Conservation (phyloP, 1,139 yeast genomes). For the Magnusiomyces magnusii region DNA sequence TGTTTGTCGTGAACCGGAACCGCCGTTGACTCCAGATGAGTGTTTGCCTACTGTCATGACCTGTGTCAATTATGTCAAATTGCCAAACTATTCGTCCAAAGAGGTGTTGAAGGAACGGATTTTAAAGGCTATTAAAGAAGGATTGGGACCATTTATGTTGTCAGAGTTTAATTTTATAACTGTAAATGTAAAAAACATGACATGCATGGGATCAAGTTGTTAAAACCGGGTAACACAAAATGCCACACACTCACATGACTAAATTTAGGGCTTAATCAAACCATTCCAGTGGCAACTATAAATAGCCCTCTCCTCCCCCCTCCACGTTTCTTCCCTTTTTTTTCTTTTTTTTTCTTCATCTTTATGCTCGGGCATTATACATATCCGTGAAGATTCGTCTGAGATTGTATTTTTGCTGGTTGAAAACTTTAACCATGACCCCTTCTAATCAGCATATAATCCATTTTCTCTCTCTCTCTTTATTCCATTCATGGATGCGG, state of each 20-base stretch:
- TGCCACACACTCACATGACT: too few species aligned
- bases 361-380: conserved; percentile 99
- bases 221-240: too few species aligned
- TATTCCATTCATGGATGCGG: too few species aligned
- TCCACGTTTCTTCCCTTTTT: too few species aligned
- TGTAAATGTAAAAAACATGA: not conserved
- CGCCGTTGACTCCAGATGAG: conserved; percentile 54
- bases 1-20: conserved; percentile 70
- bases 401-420: conserved; percentile 99
- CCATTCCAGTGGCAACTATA: too few species aligned
- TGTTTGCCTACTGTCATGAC: conserved; percentile 98
- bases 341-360: conserved; percentile 50
- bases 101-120: conserved; percentile 53
- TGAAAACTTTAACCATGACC: conserved; percentile 99
- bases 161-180: conserved; percentile 48
- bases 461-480: too few species aligned
- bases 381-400: conserved; percentile 99
- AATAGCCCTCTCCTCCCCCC: too few species aligned
- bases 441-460: too few species aligned
- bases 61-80: conserved; percentile 87
- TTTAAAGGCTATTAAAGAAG: conserved; percentile 70
- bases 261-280: too few species aligned
- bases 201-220: not conserved
- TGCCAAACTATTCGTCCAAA: conserved; percentile 69
- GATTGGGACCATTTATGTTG: conserved; percentile 79